Base-by-base conservation (phyloP, 1,284 basidiomycete genomes). In the Leucoagaricus sp. region DNA sequence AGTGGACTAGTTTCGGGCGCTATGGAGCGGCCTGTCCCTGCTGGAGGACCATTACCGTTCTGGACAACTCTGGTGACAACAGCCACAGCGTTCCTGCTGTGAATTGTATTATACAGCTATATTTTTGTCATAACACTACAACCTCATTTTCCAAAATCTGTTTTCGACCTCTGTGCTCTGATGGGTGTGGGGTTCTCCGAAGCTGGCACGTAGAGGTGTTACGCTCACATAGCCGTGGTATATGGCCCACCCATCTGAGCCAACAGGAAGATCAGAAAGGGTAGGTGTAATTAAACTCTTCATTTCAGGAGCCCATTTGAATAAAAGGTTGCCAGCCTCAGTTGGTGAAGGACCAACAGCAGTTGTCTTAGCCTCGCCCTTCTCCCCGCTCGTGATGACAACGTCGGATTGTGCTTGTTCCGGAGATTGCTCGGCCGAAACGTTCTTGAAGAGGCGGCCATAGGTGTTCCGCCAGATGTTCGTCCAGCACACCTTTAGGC, bases 241-340 rank as follows among this genome's bases (percentile, higher is more conserved):
- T 25, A 94, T 75, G 19, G 89, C 91, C 87, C 89, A 95, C 0
- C 83, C 85, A 71, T 96, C 94, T 8, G 89, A 86, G 1, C 91
- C 93, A 38, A 83, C 75, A 0, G 92, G 89, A 19, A 95, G 68
- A 8, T 71, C 70, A 1, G 80, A 76, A 23, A 76, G 60, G 17
- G 78, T 69, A 0, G 92, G 91, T 46, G 79, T 81, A 53, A 96
- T 79, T 19, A 96, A 74, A 7, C 76, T 77, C 12, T 74, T 74
- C 75, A 96, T 85, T 51, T 92, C 86, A 13, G 95, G 94, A 23
- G 84, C 78, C 68, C 93, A 97, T 67, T 84, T 85, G 78, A 96
- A 97, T 29, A 81, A 72, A 50, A 96, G 76, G 57, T 71, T 66
- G 45, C 70, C 70, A 26, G 73, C 66, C 33, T 65, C 63, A 34